Evolutionary conservation across 2,329 filamentous ascomycete genomes (phyloP).

Genomic region (Calonectria multiphialidica): DNA sequence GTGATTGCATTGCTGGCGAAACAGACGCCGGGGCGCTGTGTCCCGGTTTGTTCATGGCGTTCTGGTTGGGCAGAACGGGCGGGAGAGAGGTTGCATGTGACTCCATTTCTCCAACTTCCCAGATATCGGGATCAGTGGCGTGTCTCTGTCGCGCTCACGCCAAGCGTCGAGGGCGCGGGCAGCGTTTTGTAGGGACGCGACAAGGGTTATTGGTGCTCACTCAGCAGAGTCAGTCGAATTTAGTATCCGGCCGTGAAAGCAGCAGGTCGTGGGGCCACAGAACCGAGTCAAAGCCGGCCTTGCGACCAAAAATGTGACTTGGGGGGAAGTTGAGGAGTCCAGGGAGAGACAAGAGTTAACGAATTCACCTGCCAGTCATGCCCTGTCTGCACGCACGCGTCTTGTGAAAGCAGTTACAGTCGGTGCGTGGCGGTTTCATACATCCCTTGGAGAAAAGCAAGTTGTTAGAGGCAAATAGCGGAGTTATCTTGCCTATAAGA

Average conservation of each 20-base stretch:
- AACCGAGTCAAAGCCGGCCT: neutral
- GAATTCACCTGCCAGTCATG: neutral
- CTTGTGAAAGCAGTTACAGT: neutral
- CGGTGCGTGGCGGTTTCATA: neutral
- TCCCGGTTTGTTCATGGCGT: neutral
- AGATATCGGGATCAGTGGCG: neutral
- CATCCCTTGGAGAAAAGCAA: neutral
- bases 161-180: neutral
- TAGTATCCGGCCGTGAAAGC: neutral
- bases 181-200: neutral
- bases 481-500: neutral
- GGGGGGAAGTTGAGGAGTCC: neutral
- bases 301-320: neutral
- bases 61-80: neutral
- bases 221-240: neutral
- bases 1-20: neutral
- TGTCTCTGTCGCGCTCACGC: neutral
- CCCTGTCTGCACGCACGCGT: neutral
- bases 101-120: neutral
- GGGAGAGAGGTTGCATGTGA: neutral
- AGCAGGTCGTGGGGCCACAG: neutral
- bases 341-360: neutral
- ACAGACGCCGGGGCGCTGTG: neutral
- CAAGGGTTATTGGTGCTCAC: neutral
- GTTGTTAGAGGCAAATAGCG: neutral